Evolutionary conservation across 805 yeast genomes (phyloP).

Genomic region (Candida khao-thaluensis): DNA sequence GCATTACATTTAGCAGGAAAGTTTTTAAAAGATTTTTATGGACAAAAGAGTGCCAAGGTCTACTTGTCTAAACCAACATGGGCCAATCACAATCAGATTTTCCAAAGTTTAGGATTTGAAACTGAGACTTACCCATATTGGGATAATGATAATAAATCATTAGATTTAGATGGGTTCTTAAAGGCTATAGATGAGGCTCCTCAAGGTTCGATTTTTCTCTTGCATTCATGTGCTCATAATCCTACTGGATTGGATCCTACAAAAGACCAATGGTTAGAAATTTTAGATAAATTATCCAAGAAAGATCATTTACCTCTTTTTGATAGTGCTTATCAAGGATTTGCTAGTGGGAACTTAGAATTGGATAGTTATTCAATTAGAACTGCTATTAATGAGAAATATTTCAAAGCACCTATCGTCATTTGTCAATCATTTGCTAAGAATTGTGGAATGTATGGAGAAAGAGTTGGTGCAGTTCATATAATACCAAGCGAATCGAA

Average conservation of each 20-base stretch:
- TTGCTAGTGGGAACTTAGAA: constrained; percentile 83
- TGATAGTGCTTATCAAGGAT: constrained; percentile 97
- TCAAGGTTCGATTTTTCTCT: constrained; percentile 70
- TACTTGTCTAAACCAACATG: constrained; percentile 92
- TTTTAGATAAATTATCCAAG: constrained; percentile 59
- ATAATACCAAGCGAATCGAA: constrained; percentile 49
- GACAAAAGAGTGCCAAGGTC: constrained; percentile 40
- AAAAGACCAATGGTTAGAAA: constrained; percentile 71
- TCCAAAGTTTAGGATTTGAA: constrained; percentile 64
- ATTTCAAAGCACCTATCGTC: constrained; percentile 36
- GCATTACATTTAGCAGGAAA: constrained; percentile 87
- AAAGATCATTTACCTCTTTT: constrained; percentile 76
- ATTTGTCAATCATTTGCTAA: constrained; percentile 96
- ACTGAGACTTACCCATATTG: constrained; percentile 82
- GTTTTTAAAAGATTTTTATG: constrained; percentile 55
- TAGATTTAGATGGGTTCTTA: constrained; percentile 71
- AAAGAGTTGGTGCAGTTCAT: constrained; percentile 93
- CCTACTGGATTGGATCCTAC: constrained; percentile 97
- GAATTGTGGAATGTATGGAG: constrained; percentile 96
- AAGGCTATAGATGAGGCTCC: constrained; percentile 64
- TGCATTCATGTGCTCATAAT: constrained; percentile 97
- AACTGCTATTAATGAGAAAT: constrained; percentile 48
- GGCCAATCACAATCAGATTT: constrained; percentile 93
- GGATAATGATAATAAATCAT: constrained; percentile 65
- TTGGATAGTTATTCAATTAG: constrained; percentile 84